Conservation (phyloP, 1,284 basidiomycete genomes). For the Wolfiporia cocos region DNA sequence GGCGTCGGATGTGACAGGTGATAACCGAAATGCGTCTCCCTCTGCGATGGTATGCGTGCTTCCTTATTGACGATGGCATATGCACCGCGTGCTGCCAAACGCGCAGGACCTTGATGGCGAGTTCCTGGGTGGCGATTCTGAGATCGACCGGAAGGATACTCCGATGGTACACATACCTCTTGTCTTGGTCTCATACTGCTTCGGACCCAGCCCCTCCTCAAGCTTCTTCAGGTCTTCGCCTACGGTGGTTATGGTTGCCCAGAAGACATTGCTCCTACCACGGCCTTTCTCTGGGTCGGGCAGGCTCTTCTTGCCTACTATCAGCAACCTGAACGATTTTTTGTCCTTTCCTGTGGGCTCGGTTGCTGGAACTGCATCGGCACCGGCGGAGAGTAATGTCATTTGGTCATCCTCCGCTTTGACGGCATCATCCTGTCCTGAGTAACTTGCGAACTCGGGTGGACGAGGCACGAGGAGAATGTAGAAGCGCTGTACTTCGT, state of each 20-base stretch:
- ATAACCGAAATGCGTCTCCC: conserved; percentile 52
- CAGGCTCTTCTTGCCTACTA: conserved; percentile 58
- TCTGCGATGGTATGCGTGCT: conserved; percentile 36
- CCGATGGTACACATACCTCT: conserved; percentile 29
- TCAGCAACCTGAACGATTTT: conserved; percentile 48
- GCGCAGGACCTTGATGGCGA: conserved; percentile 47
- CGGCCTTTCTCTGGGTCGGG: conserved; percentile 43
- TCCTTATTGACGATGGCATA: conserved; percentile 57
- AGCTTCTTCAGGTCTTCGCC: conserved; percentile 46
- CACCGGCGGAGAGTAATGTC: conserved; percentile 35
- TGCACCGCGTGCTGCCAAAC: conserved; percentile 54
- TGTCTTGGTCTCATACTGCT: conserved; percentile 62
- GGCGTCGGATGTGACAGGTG: conserved; percentile 46
- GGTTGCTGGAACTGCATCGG: conserved; percentile 42
- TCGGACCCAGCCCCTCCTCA: conserved; percentile 45
- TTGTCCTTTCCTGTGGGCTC: conserved; percentile 29
- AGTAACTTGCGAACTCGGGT: conserved; percentile 31
- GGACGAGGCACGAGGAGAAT: conserved; percentile 56
- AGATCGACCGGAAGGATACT: neutral
- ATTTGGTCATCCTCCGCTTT: conserved; percentile 28
- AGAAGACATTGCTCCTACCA: conserved; percentile 45
- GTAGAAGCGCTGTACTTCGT: conserved; percentile 57
- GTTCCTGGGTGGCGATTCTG: conserved; percentile 30
- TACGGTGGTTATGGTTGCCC: conserved; percentile 46
- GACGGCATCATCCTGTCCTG: conserved; percentile 9